Percentiles rank a stretch among this genome's conserved stretches.
phyloP scores from a whole-genome alignment of 2,329 filamentous ascomycete genomes.

The Talaromyces sp. region DNA sequence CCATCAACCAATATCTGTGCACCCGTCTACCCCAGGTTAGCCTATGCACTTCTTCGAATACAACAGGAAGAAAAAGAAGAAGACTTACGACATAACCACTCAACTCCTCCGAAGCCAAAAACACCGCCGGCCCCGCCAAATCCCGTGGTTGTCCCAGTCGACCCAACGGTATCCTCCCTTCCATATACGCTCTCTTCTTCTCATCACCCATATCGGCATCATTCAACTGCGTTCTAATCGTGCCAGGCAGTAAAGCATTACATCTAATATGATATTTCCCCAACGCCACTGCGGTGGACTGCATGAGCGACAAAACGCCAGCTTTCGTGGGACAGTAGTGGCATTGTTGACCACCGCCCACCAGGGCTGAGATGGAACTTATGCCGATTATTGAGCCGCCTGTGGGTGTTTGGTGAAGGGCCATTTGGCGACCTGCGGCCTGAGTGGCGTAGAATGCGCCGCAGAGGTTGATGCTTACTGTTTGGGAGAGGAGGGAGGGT shows the following conservation, averaged over 20 bases:
- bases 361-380: slow-evolving; percentile 37
- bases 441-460: slow-evolving; percentile 87
- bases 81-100: slow-evolving; percentile 64
- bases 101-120: slow-evolving; percentile 72
- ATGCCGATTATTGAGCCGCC: slow-evolving; percentile 68
- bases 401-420: slow-evolving; percentile 59
- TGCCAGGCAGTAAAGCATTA: slow-evolving; percentile 78
- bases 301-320: slow-evolving; percentile 73
- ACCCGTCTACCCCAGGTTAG: slow-evolving; percentile 51
- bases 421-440: slow-evolving; percentile 80
- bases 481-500: slow-evolving; percentile 64
- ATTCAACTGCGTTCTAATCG: slow-evolving; percentile 77
- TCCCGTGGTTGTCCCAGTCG: slow-evolving; percentile 67
- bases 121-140: slow-evolving; percentile 77
- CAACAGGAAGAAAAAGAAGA: not conserved
- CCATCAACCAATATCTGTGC: slow-evolving; percentile 83
- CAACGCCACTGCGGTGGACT: slow-evolving; percentile 73
- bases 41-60: not conserved
- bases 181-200: slow-evolving; percentile 70
- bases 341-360: slow-evolving; percentile 68
- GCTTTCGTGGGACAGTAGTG: slow-evolving; percentile 91
- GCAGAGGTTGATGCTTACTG: slow-evolving; percentile 73
- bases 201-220: slow-evolving; percentile 73
- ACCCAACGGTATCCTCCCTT: slow-evolving; percentile 72
- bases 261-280: slow-evolving; percentile 72